Evolutionary conservation across 2,329 filamentous ascomycete genomes (phyloP).

Genomic region (Phaeosphaeria sp.): DNA sequence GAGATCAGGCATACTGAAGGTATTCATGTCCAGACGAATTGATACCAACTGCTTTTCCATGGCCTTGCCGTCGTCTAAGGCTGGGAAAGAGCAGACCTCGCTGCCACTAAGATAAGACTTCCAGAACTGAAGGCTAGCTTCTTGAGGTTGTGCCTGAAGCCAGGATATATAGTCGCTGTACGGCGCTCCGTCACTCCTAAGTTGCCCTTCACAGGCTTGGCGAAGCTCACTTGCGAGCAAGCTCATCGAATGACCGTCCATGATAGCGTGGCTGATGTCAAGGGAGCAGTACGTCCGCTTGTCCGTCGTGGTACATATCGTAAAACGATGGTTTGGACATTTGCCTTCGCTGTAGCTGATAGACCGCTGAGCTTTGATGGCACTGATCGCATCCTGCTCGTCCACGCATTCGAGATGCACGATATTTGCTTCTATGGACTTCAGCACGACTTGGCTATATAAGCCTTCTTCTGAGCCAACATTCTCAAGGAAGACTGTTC

Average conservation of each 20-base stretch:
- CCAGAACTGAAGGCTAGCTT: conserved; percentile 40
- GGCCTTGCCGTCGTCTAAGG: conserved; percentile 30
- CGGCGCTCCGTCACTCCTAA: conserved; percentile 31
- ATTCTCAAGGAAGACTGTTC: conserved; percentile 43
- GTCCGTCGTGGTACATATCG: conserved; percentile 33
- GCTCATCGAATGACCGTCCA: conserved; percentile 45
- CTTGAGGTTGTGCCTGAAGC: conserved; percentile 30
- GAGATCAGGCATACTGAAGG: conserved; percentile 32
- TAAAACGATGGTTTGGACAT: conserved; percentile 42
- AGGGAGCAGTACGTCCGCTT: conserved; percentile 33
- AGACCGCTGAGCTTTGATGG: conserved; percentile 29
- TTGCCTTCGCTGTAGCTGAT: conserved; percentile 31
- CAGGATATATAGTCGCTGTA: conserved; percentile 44
- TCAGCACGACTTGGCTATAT: conserved; percentile 43
- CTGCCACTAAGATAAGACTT: conserved; percentile 37
- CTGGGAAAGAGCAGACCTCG: conserved; percentile 42
- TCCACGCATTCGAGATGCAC: conserved; percentile 27
- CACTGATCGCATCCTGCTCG: conserved; percentile 26
- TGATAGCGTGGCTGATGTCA: conserved; percentile 45
- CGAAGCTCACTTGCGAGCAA: conserved; percentile 36
- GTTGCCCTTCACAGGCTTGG: conserved; percentile 31
- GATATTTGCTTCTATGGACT: conserved; percentile 30
- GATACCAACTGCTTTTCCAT: conserved; percentile 31
- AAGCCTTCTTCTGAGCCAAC: conserved; percentile 36
- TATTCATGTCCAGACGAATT: conserved; percentile 37